Evolutionary conservation across 2,329 filamentous ascomycete species (phyloP), one percentile per base, ranked within the genome.

Genomic region (Ophiostoma fasciatum): DNA sequence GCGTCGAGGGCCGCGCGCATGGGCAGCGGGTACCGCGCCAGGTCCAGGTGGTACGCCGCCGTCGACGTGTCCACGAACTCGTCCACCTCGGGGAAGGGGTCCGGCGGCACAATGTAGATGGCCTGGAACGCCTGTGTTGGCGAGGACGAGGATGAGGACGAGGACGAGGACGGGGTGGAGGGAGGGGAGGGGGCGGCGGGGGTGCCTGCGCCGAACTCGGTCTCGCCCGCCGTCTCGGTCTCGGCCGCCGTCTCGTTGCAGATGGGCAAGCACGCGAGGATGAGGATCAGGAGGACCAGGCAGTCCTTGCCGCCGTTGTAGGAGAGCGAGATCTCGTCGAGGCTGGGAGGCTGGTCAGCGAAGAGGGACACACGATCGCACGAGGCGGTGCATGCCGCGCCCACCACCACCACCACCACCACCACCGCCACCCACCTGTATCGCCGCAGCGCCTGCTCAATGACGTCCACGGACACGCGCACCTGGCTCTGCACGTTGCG

Each of bases 271-370:
- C 62, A 67, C 42, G 79, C 77, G 46, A 96, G 76, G 51, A 94
- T 83, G 45, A 96, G 66, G 50, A 94, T 71, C 7, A 96, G 68
- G 14, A 96, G 74, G 36, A 96, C 87, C 14, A 96, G 78, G 51
- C 88, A 96, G 66, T 96, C 90, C 58, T 98, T 98, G 42, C 90
- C 90, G 52, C 90, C 90, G 50, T 98, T 98, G 61, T 94, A 98
- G 38, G 88, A 93, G 45, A 96, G 66, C 5, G 87, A 84, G 42
- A 96, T 68, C 52, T 92, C 71, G 40, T 78, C 68, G 43, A 80
- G 70, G 40, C 82, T 90, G 49, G 29, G 29, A 17, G n/a, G 28
- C 11, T n/a, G n/a, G 26, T 37, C 8, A 32, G 31, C 19, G 19
- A 11, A 7, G 14, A 5, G 11, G 20, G 4, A 5, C 18, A 23